Conservation (phyloP, 176 grass and related monocot species). For the Oryza rufipogon region DNA sequence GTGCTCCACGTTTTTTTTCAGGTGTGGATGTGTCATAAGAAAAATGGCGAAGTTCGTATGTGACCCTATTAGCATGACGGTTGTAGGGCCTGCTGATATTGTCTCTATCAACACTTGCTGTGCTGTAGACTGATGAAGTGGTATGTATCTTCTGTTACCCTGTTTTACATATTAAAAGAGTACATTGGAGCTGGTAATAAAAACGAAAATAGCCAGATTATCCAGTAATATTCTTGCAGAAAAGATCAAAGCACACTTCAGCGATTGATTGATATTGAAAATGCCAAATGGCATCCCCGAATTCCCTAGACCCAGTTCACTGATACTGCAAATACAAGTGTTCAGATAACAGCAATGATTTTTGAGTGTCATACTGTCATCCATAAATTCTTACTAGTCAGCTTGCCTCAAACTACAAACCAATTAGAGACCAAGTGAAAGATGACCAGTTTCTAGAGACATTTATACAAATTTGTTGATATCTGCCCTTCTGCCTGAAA, state of each 20-base stretch:
- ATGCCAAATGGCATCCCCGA: neutral
- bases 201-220: conserved; percentile 15
- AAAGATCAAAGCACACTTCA: neutral
- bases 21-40: conserved; percentile 70
- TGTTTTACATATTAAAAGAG: conserved; percentile 38
- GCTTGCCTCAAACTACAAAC: neutral
- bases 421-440: neutral
- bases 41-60: conserved; percentile 82
- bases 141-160: conserved; percentile 75
- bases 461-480: neutral
- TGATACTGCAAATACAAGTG: neutral
- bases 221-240: neutral
- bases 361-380: neutral
- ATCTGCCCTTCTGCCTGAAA: neutral
- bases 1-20: conserved; percentile 81
- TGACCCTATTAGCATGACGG: conserved; percentile 62
- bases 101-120: conserved; percentile 74
- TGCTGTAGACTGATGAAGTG: conserved; percentile 62
- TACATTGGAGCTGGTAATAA: conserved; percentile 14
- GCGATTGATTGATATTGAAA: conserved; percentile 12
- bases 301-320: neutral
- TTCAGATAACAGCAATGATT: neutral
- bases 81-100: conserved; percentile 70
- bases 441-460: too few species aligned
- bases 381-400: neutral